phyloP scores from a whole-genome alignment of 1,139 yeast genomes.

The Pichia sp. region DNA sequence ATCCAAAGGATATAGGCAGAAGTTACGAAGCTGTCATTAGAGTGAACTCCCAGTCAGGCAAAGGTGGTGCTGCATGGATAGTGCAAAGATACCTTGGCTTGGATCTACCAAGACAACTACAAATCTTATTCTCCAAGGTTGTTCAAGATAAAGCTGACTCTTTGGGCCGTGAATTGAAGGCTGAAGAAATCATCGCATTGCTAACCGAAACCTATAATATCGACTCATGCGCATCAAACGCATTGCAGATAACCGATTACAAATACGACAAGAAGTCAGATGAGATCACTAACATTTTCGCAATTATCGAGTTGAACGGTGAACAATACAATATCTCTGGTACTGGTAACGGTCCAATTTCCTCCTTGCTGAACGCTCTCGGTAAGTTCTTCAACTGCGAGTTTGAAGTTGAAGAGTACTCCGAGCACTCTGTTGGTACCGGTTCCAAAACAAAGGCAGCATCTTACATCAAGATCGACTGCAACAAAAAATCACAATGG shows the following conservation, averaged over 20 bases:
- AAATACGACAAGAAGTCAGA: slow-evolving; percentile 29
- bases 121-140: slow-evolving; percentile 78
- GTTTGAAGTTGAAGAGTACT: slow-evolving; percentile 76
- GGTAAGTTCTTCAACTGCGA: slow-evolving; percentile 49
- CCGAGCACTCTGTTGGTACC: slow-evolving; percentile 89
- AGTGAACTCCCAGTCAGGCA: slow-evolving; percentile 96
- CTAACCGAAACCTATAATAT: slow-evolving; percentile 71
- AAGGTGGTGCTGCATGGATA: slow-evolving; percentile 99
- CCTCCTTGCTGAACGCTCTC: slow-evolving; percentile 82
- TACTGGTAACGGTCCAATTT: slow-evolving; percentile 91
- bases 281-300: slow-evolving; percentile 28
- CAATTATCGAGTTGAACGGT: slow-evolving; percentile 45
- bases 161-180: slow-evolving; percentile 79
- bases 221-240: slow-evolving; percentile 40
- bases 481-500: slow-evolving; percentile 49
- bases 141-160: slow-evolving; percentile 82
- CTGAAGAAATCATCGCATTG: slow-evolving; percentile 69
- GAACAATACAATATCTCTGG: slow-evolving; percentile 52
- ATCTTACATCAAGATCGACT: slow-evolving; percentile 67
- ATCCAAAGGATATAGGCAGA: slow-evolving; percentile 94
- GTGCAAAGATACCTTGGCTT: slow-evolving; percentile 81
- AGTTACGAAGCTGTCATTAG: slow-evolving; percentile 96
- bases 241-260: slow-evolving; percentile 49
- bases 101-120: slow-evolving; percentile 88
- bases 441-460: slow-evolving; percentile 89